phyloP scores from a whole-genome alignment of 2,329 filamentous ascomycete species.

The Sporothrix brasiliensis region DNA sequence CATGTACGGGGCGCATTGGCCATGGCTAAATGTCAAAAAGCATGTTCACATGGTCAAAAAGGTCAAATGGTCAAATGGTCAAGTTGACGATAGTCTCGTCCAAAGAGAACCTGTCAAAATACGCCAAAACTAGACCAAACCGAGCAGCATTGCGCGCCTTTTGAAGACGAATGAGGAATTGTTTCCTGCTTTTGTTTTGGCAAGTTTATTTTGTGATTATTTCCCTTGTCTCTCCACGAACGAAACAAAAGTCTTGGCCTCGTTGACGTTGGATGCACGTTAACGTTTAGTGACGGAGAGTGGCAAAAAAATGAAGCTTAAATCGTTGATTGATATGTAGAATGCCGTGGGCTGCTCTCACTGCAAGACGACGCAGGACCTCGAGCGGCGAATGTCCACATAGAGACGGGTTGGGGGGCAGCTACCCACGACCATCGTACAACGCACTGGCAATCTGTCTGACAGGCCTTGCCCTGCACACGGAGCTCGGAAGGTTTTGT shows the following conservation, averaged over 20 bases:
- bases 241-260: too few relatives aligned
- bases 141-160: conserved; percentile 32
- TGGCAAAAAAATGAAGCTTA: conserved; percentile 17
- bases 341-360: not conserved
- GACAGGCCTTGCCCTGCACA: conserved; percentile 18
- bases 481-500: conserved; percentile 13
- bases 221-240: not conserved
- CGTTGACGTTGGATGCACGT: not conserved
- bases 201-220: not conserved
- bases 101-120: not conserved
- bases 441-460: not conserved
- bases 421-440: not conserved
- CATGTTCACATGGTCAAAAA: not conserved
- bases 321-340: not conserved
- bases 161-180: not conserved
- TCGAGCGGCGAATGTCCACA: conserved; percentile 15
- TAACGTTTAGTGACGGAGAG: conserved; percentile 9
- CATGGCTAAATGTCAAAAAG: not conserved
- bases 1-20: not conserved
- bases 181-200: not conserved
- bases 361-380: not conserved
- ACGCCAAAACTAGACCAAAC: conserved; percentile 26
- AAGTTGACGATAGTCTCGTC: too few relatives aligned
- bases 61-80: too few relatives aligned
- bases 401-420: not conserved